A percentile compares a stretch with the other conserved stretches of the same genome.
Evolutionary conservation across 2,329 filamentous ascomycete genomes (phyloP).

Genomic region (Fusarium anguioides): DNA sequence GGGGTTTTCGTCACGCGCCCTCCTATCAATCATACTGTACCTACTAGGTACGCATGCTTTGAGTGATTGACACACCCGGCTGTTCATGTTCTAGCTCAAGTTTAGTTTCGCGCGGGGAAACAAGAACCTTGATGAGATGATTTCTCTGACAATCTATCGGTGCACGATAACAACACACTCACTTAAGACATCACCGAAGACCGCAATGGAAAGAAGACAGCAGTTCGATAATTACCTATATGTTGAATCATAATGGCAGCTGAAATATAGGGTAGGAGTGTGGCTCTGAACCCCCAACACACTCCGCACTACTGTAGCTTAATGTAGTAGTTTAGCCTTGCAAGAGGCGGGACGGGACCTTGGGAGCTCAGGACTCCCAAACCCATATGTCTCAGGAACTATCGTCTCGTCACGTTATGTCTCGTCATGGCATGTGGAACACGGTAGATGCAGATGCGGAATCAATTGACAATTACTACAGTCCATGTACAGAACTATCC

Average conservation of each 20-base stretch:
- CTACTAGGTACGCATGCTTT: too few relatives aligned
- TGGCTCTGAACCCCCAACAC: too few relatives aligned
- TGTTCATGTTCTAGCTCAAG: neutral
- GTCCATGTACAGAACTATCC: slow-evolving; percentile 57
- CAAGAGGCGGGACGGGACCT: neutral
- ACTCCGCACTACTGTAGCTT: too few relatives aligned
- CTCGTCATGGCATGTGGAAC: too few relatives aligned
- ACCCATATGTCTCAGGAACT: too few relatives aligned
- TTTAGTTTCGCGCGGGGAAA: slow-evolving; percentile 21
- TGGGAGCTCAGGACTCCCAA: neutral
- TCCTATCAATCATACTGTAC: slow-evolving; percentile 28
- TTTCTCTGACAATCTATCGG: neutral
- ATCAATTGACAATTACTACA: slow-evolving; percentile 50
- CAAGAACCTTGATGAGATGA: slow-evolving; percentile 11
- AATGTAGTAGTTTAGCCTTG: neutral
- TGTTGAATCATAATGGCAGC: too few relatives aligned
- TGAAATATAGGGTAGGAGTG: neutral
- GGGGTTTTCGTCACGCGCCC: slow-evolving; percentile 31
- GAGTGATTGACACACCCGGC: neutral
- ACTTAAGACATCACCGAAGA: too few relatives aligned
- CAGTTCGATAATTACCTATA: too few relatives aligned
- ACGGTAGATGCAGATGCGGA: slow-evolving; percentile 38
- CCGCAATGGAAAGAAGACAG: too few relatives aligned
- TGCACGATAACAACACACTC: neutral
- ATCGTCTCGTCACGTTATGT: too few relatives aligned